Conservation (phyloP, 176 grass and related monocot species). For the Bromus sterilis region DNA sequence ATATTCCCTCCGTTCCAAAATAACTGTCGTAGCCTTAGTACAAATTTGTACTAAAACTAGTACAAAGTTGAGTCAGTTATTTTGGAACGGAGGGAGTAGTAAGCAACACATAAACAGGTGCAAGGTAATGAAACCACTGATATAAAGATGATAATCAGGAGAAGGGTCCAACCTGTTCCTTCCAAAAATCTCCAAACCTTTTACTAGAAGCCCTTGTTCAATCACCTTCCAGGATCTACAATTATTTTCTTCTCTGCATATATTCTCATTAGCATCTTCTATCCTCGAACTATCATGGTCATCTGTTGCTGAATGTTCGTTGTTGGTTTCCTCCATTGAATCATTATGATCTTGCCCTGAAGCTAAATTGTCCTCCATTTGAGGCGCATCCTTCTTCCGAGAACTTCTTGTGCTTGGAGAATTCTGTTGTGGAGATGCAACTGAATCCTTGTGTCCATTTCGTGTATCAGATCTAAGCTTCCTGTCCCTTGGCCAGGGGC, state of each 20-base stretch:
- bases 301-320: constrained; percentile 38
- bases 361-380: constrained; percentile 38
- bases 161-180: constrained; percentile 57
- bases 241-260: constrained; percentile 45
- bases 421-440: constrained; percentile 44
- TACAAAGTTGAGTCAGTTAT: neutral
- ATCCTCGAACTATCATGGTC: constrained; percentile 54
- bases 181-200: constrained; percentile 94
- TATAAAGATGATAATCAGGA: neutral
- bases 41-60: too few species aligned
- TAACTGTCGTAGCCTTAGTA: neutral
- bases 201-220: constrained; percentile 87
- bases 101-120: neutral
- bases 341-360: constrained; percentile 47
- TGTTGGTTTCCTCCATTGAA: constrained; percentile 41
- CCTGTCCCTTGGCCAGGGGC: constrained; percentile 49
- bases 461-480: constrained; percentile 63
- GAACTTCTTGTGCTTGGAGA: constrained; percentile 53
- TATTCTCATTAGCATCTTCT: constrained; percentile 71
- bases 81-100: neutral
- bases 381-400: constrained; percentile 31
- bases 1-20: neutral
- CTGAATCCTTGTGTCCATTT: constrained; percentile 53
- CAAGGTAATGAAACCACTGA: neutral
- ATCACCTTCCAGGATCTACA: constrained; percentile 64